These are phyloP conservation scores for Vararia minispora DNA, from an alignment of 768 basidiomycete genomes.

Conservation along the genomic window DNA sequence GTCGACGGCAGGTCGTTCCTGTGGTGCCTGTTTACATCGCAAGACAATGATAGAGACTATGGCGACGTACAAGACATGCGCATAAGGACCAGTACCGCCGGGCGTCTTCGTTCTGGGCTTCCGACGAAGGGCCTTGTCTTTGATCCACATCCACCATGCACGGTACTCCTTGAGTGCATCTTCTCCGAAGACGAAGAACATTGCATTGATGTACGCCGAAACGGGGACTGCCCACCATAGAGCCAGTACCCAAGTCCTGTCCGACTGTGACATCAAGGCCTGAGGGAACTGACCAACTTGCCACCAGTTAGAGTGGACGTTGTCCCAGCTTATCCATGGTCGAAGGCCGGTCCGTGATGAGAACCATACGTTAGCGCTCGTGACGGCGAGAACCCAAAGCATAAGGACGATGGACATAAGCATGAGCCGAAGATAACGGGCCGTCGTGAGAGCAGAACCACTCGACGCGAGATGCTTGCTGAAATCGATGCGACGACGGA, in stretches of 20 bases:
- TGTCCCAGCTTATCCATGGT: conserved; percentile 35
- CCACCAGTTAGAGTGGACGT: conserved; percentile 33
- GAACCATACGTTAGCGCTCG: neutral
- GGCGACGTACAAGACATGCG: too few relatives aligned
- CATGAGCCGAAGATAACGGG: conserved; percentile 3
- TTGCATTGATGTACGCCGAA: neutral
- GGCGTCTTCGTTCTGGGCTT: too few relatives aligned
- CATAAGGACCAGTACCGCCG: too few relatives aligned
- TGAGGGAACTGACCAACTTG: neutral
- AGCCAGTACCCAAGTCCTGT: neutral
- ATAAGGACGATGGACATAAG: conserved; percentile 1
- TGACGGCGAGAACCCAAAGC: neutral
- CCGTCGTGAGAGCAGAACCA: too few relatives aligned
- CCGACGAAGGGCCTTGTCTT: too few relatives aligned
- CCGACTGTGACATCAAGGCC: neutral
- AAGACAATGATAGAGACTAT: too few relatives aligned
- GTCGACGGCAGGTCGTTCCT: too few relatives aligned
- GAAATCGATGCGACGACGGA: conserved; percentile 24
- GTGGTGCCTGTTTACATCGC: too few relatives aligned
- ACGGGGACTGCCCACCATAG: neutral
- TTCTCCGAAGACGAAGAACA: neutral
- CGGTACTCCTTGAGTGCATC: neutral
- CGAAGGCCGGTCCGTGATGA: conserved; percentile 13
- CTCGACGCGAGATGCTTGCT: conserved; percentile 18
- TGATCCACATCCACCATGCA: neutral